These are phyloP conservation scores for Umbelopsis sp. DNA, from an alignment of 192 early-diverging fungal species.

Conservation along the genomic window DNA sequence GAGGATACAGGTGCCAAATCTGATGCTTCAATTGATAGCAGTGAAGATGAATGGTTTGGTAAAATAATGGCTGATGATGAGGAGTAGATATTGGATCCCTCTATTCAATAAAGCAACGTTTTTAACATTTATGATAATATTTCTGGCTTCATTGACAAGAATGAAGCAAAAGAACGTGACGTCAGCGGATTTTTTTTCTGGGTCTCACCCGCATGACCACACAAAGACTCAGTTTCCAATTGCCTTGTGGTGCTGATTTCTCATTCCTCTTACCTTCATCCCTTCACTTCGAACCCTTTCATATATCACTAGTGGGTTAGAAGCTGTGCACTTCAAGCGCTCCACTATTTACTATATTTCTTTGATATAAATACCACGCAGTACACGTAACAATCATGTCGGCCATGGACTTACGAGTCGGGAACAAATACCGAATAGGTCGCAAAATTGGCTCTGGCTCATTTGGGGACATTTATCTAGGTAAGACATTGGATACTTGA, in stretches of 20 bases:
- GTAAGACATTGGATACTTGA: slow-evolving; percentile 41
- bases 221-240: neutral
- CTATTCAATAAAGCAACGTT: no score
- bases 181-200: no score
- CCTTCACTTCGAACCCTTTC: neutral
- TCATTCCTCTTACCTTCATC: neutral
- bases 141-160: no score
- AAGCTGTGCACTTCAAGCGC: neutral
- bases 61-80: neutral
- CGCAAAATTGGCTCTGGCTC: slow-evolving; percentile 94
- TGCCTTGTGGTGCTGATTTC: no score
- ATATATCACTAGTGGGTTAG: neutral
- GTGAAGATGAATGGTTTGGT: slow-evolving; percentile 26
- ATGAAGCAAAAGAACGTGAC: no score
- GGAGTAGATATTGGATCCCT: neutral
- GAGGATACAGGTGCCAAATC: slow-evolving; percentile 43
- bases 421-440: slow-evolving; percentile 90
- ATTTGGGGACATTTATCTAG: slow-evolving; percentile 96
- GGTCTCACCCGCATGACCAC: no score
- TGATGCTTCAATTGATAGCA: neutral
- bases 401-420: slow-evolving; percentile 78
- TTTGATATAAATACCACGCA: neutral
- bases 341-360: neutral
- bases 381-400: slow-evolving; percentile 12
- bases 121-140: no score